A percentile compares a stretch with the other conserved stretches of the same genome.
phyloP scores from a whole-genome alignment of 495 filamentous ascomycete genomes.

The Bacidia gigantensis region DNA sequence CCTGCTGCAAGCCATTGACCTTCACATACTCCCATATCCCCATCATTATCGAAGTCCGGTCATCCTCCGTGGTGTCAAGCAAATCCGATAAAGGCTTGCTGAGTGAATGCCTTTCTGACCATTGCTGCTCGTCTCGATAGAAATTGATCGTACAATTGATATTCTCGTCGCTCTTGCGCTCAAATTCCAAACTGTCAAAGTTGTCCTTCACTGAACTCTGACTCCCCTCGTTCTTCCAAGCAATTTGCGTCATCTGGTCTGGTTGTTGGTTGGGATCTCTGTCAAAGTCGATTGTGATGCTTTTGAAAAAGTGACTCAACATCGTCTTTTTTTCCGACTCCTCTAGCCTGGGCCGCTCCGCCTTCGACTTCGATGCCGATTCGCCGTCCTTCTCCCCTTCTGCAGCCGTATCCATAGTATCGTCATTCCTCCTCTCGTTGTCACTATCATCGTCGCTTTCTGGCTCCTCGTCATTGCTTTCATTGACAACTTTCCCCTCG shows the following conservation, averaged over 20 bases:
- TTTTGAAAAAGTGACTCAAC: constrained; percentile 93
- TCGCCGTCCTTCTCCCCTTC: constrained; percentile 26
- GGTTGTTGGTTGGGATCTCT: constrained; percentile 36
- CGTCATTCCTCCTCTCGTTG: constrained; percentile 26
- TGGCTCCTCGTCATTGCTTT: constrained; percentile 47
- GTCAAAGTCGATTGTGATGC: constrained; percentile 78
- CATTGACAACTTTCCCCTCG: constrained; percentile 67
- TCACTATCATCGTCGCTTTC: constrained; percentile 47
- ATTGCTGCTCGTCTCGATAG: constrained; percentile 65
- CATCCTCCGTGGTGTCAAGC: constrained; percentile 75
- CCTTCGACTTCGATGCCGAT: constrained; percentile 2
- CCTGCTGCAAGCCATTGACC: constrained; percentile 72
- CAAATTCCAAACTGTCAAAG: constrained; percentile 85
- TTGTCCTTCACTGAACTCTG: constrained; percentile 29
- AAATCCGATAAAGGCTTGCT: constrained; percentile 69
- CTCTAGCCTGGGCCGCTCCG: constrained; percentile 20
- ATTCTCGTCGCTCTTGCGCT: constrained; percentile 83
- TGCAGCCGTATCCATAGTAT: constrained; percentile 50
- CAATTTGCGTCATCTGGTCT: constrained; percentile 46
- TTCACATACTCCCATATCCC: constrained; percentile 93
- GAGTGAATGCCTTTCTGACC: constrained; percentile 57
- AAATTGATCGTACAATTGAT: constrained; percentile 83
- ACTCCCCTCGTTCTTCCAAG: constrained; percentile 41
- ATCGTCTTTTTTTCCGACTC: constrained; percentile 31
- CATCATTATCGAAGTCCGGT: constrained; percentile 70